phyloP scores from a whole-genome alignment of 768 basidiomycete species.

The Polyporus arcularius region DNA sequence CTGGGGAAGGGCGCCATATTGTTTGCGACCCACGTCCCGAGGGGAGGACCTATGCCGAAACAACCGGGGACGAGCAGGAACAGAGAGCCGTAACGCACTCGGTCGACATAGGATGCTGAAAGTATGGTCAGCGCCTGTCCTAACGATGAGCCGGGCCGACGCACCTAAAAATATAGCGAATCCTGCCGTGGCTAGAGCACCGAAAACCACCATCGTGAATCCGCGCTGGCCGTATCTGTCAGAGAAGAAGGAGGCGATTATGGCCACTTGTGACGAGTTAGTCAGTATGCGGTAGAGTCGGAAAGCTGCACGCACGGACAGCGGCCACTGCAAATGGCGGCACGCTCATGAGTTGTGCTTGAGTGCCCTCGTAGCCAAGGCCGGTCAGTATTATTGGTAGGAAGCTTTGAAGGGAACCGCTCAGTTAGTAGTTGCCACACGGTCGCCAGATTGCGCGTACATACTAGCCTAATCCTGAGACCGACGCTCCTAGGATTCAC shows the following conservation, averaged over 20 bases:
- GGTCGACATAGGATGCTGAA: constrained; percentile 34
- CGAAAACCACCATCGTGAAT: constrained; percentile 44
- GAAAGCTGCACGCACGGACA: constrained; percentile 16
- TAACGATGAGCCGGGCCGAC: constrained; percentile 16
- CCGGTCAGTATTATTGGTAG: neutral
- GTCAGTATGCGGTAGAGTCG: too few relatives aligned
- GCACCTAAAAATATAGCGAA: constrained; percentile 56
- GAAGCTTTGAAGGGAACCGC: neutral
- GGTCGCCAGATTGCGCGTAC: too few relatives aligned
- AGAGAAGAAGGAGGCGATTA: constrained; percentile 47
- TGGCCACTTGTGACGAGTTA: constrained; percentile 30
- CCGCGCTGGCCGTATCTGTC: constrained; percentile 56
- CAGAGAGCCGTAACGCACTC: constrained; percentile 52
- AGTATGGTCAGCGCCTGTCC: too few relatives aligned
- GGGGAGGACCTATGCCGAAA: constrained; percentile 52
- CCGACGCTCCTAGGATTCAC: too few relatives aligned
- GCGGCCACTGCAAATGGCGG: constrained; percentile 35
- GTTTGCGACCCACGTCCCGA: constrained; percentile 62
- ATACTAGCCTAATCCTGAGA: too few relatives aligned
- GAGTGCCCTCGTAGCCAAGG: constrained; percentile 29
- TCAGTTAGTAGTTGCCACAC: too few relatives aligned
- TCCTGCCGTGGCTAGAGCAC: constrained; percentile 46
- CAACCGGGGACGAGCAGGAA: constrained; percentile 56
- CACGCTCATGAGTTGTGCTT: constrained; percentile 35
- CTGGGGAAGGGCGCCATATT: constrained; percentile 58